A percentile compares a stretch with the other conserved stretches of the same genome.
These are phyloP conservation scores for Metroxylon sagu DNA, from an alignment of 176 grass and related monocot genomes.

Conservation along the genomic window DNA sequence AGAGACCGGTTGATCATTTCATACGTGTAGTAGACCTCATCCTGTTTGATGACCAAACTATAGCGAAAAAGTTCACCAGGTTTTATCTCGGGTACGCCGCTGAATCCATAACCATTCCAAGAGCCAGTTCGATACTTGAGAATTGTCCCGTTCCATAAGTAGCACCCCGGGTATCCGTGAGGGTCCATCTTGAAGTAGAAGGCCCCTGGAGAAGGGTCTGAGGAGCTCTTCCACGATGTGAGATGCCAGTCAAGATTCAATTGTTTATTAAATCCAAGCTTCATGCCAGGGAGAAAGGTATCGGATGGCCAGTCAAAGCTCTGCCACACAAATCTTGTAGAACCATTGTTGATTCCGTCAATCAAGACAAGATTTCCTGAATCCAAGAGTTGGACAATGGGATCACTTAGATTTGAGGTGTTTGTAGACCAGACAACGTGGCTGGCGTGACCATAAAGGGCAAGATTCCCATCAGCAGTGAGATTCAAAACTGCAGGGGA, in stretches of 20 bases:
- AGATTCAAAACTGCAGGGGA: background rate
- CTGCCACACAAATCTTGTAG: constrained; percentile 27
- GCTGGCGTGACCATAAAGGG: background rate
- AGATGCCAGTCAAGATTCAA: constrained; percentile 28
- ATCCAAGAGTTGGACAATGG: background rate
- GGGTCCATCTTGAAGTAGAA: constrained; percentile 26
- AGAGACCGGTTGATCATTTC: background rate
- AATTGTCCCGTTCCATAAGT: constrained; percentile 10
- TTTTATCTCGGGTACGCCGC: constrained; percentile 20
- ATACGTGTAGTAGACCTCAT: constrained; percentile 12
- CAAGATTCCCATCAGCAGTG: background rate
- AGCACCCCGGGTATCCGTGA: constrained; percentile 11
- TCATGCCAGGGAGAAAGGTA: constrained; percentile 32
- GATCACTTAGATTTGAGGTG: background rate
- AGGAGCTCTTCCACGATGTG: constrained; percentile 33
- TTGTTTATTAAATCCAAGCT: constrained; percentile 36
- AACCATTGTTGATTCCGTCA: too few species aligned
- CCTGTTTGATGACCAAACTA: constrained; percentile 10
- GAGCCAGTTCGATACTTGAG: constrained; percentile 23
- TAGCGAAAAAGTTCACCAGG: constrained; percentile 4
- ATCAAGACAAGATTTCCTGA: constrained; percentile 2
- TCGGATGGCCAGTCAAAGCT: constrained; percentile 53
- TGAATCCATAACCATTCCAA: constrained; percentile 44
- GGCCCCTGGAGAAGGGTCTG: constrained; percentile 28
- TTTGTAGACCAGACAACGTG: background rate